These are phyloP conservation scores for Ochromonadaceae sp. DNA, from an alignment of 352 stramenopile species.

Conservation along the genomic window DNA sequence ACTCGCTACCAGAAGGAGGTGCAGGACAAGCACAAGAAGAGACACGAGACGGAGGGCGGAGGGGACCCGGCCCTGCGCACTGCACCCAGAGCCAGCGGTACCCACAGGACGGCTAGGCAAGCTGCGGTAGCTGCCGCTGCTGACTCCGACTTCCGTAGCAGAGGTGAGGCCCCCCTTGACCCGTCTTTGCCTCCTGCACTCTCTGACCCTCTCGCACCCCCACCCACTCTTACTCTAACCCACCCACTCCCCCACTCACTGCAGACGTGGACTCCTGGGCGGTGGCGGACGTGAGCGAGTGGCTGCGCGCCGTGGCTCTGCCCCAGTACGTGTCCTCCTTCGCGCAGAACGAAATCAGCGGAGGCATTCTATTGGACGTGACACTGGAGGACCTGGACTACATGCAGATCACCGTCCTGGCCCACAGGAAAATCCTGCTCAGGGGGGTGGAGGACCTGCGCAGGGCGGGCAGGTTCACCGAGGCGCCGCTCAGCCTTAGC, in stretches of 20 bases:
- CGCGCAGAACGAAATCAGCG: constrained; percentile 36
- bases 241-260: too few relatives aligned
- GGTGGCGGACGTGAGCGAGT: constrained; percentile 31
- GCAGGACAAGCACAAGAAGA: constrained; percentile 20
- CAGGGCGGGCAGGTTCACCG: constrained; percentile 5
- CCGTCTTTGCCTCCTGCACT: too few relatives aligned
- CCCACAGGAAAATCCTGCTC: constrained; percentile 36
- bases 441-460: constrained; percentile 36
- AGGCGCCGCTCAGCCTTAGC: constrained; percentile 13
- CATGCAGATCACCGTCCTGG: constrained; percentile 36
- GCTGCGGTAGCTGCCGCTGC: too few relatives aligned
- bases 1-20: constrained; percentile 34
- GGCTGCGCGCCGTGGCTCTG: constrained; percentile 31
- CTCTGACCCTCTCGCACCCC: too few relatives aligned
- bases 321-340: constrained; percentile 29
- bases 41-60: background rate
- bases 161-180: too few relatives aligned
- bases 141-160: too few relatives aligned
- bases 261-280: constrained; percentile 28
- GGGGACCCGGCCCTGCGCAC: background rate
- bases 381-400: constrained; percentile 43
- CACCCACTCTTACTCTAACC: too few relatives aligned
- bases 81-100: constrained; percentile 5
- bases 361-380: constrained; percentile 36
- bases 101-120: too few relatives aligned